A percentile compares a stretch with the other conserved stretches of the same genome.
Evolutionary conservation across 148 eudicot genomes (phyloP).

Genomic region (Chenopodium berlandieri): DNA sequence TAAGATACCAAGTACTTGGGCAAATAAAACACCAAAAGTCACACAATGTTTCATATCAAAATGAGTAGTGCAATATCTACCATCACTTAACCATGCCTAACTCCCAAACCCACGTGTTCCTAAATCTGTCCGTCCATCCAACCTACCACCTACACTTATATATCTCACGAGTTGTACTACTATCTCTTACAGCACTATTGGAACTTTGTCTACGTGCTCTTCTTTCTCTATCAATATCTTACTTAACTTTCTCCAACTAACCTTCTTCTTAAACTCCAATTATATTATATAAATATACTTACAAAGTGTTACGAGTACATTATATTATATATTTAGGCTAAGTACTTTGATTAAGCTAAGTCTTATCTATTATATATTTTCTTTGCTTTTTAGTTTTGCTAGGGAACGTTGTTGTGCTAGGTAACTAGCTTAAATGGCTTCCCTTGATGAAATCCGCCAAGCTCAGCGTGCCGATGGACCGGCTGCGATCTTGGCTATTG

Average conservation of each 20-base stretch:
- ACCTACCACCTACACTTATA: conserved; percentile 22
- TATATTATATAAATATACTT: too few relatives aligned
- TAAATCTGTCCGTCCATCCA: conserved; percentile 24
- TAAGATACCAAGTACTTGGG: neutral
- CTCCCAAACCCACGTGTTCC: conserved; percentile 14
- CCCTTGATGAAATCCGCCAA: conserved; percentile 27
- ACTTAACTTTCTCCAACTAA: neutral
- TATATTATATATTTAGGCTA: too few relatives aligned
- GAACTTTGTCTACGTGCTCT: too few relatives aligned
- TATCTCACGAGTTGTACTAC: neutral
- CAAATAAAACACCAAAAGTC: neutral
- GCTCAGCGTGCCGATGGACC: conserved; percentile 34
- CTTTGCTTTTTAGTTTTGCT: neutral
- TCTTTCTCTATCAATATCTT: neutral
- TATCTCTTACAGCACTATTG: too few relatives aligned
- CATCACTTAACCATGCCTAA: neutral
- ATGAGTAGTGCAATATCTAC: neutral
- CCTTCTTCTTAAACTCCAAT: neutral
- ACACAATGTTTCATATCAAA: neutral
- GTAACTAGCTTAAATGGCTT: neutral
- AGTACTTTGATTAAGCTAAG: neutral
- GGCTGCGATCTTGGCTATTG: conserved; percentile 25
- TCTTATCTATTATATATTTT: neutral
- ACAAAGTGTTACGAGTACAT: neutral
- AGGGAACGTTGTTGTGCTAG: neutral